Evolutionary conservation across 768 basidiomycete genomes (phyloP).

Genomic region (Suillus alpinus): DNA sequence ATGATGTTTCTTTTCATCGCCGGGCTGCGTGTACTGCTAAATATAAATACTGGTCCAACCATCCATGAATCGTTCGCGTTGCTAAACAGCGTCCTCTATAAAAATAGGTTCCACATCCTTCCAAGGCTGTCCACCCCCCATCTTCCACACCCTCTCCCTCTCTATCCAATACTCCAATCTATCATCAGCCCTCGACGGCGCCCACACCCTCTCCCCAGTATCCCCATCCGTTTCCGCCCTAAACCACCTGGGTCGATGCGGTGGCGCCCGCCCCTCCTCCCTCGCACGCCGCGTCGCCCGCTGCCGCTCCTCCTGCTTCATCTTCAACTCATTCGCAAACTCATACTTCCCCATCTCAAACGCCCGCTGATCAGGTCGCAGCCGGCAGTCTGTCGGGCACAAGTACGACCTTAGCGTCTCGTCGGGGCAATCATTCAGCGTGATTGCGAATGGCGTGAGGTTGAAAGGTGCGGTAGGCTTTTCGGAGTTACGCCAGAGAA

Average conservation of each 20-base stretch:
- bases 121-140: slow-evolving; percentile 43
- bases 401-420: slow-evolving; percentile 68
- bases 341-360: slow-evolving; percentile 90
- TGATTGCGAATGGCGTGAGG: slow-evolving; percentile 91
- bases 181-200: slow-evolving; percentile 52
- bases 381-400: slow-evolving; percentile 87
- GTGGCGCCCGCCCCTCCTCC: slow-evolving; percentile 69
- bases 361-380: slow-evolving; percentile 91
- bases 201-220: slow-evolving; percentile 88
- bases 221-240: slow-evolving; percentile 77
- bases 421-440: slow-evolving; percentile 82
- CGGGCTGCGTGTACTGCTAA: neutral
- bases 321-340: slow-evolving; percentile 77
- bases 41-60: neutral
- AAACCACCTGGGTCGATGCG: slow-evolving; percentile 89
- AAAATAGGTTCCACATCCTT: slow-evolving; percentile 79
- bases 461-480: slow-evolving; percentile 84
- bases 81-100: slow-evolving; percentile 48
- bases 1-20: neutral
- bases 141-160: slow-evolving; percentile 60
- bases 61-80: neutral
- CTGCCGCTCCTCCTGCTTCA: slow-evolving; percentile 81
- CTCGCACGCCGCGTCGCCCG: slow-evolving; percentile 62
- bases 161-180: slow-evolving; percentile 82
- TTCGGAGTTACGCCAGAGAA: slow-evolving; percentile 91